A percentile compares a stretch with the other conserved stretches of the same genome.
Evolutionary conservation across 2,329 filamentous ascomycete species (phyloP).

Genomic region (Neofusicoccum parvum): DNA sequence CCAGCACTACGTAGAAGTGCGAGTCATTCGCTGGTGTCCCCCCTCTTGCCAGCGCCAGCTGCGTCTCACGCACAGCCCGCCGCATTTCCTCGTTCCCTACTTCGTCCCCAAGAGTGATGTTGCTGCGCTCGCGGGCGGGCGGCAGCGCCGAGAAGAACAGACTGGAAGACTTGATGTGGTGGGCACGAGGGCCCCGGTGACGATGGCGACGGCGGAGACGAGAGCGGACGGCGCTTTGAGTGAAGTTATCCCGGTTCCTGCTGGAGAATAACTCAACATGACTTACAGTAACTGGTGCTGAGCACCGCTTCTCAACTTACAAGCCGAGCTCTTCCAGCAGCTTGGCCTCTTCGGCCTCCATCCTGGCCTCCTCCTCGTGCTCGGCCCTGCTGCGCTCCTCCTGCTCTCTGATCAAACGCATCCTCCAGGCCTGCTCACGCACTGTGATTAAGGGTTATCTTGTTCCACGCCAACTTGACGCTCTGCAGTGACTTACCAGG

Average conservation of each 20-base stretch:
- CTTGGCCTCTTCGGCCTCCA: not conserved
- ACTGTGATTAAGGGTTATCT: not conserved
- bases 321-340: not conserved
- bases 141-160: not conserved
- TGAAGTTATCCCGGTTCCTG: not conserved
- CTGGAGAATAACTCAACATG: not conserved
- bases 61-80: not conserved
- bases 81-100: not conserved
- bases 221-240: not conserved
- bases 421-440: too few relatives aligned
- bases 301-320: not conserved
- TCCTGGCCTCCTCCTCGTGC: too few relatives aligned
- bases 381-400: too few relatives aligned
- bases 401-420: too few relatives aligned
- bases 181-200: not conserved
- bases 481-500: not conserved
- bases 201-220: not conserved
- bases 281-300: not conserved
- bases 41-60: not conserved
- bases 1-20: slow-evolving; percentile 6
- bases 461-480: not conserved
- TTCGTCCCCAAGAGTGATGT: not conserved
- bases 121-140: too few relatives aligned
- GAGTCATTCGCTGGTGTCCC: slow-evolving; percentile 1
- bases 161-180: not conserved